Base-by-base conservation (phyloP, 306 rosid species). In the Sindora glabra region DNA sequence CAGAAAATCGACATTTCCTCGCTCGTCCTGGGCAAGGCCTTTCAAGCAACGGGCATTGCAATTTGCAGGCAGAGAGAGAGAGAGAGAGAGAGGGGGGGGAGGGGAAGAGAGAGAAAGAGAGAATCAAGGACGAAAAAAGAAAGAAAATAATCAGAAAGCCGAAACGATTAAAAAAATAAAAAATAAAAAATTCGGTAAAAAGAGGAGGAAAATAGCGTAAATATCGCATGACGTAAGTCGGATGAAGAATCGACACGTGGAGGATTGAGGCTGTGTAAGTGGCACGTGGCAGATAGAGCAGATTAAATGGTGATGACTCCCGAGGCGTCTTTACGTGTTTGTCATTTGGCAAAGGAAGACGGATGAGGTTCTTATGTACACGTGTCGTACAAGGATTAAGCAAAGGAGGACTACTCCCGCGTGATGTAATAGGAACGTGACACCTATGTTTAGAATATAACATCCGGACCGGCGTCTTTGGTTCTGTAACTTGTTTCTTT, bases 231-330 rank as follows among this genome's bases (percentile, higher is more conserved):
- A 48, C 22, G 24, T 24, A 16, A n/a, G 34, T 4, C 15, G 45
- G 19, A 40, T 21, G 6, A 11, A n/a, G 2, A 0, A 0, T 4
- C 8, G 78, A 79, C 83, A 65, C 79, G 83, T 81, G 87, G 87
- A 5, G 5, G 2, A 0, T 25, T 36, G 34, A 58, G 13, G 11
- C 24, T 27, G 4, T n/a, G 4, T 1, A 1, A 2, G 6, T 24
- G 5, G 68, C 69, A 80, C 81, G 85, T 77, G 89, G 74, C 63
- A 1, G 0, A 15, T 8, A 5, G 60, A 48, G 26, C 54, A 49
- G 36, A 67, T 65, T 38, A 33, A 41, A 69, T 60, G 70, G 74
- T 68, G 73, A 57, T 70, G 42, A 17, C 34, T 41, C 55, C n/a
- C 69, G 66, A 76, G 47, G 68, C 56, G 66, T 69, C 60, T 37